phyloP scores from a whole-genome alignment of 192 early-diverging fungal genomes.

The Lunasporangiospora selenospora region DNA sequence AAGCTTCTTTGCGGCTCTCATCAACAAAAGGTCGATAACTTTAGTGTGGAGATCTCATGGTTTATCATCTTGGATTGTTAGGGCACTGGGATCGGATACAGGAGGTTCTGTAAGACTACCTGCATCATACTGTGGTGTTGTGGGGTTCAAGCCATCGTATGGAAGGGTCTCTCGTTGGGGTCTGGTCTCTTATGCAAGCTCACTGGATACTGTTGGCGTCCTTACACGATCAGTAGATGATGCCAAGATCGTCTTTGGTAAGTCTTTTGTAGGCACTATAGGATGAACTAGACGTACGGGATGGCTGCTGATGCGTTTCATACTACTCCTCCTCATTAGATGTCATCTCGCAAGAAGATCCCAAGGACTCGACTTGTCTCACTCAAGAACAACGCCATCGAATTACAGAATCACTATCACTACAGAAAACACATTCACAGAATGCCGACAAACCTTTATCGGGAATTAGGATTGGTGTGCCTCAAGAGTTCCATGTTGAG shows the following conservation, averaged over 20 bases:
- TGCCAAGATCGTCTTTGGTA: conserved; percentile 66
- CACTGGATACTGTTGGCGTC: conserved; percentile 89
- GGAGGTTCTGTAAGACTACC: conserved; percentile 95
- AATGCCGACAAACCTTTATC: conserved; percentile 5
- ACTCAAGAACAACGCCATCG: conserved; percentile 14
- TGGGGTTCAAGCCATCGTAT: conserved; percentile 94
- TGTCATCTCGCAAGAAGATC: conserved; percentile 61
- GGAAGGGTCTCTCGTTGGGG: conserved; percentile 87
- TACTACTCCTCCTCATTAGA: too few relatives aligned
- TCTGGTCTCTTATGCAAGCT: conserved; percentile 85
- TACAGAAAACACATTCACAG: not conserved
- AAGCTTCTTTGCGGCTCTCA: conserved; percentile 33
- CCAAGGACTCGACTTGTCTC: conserved; percentile 65
- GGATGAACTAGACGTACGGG: too few relatives aligned
- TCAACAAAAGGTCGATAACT: too few relatives aligned
- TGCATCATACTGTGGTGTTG: conserved; percentile 91
- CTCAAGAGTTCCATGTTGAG: conserved; percentile 76
- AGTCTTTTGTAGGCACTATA: not conserved
- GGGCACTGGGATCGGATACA: conserved; percentile 92
- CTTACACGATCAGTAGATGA: conserved; percentile 68
- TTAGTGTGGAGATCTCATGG: too few relatives aligned
- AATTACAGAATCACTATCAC: conserved; percentile 7
- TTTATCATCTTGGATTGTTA: conserved; percentile 21
- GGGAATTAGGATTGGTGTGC: conserved; percentile 14
- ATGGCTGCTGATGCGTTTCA: too few relatives aligned